Percentiles rank a stretch among this genome's conserved stretches.
Evolutionary conservation across 2,329 filamentous ascomycete species (phyloP).

Genomic region (Penicillium sp.): DNA sequence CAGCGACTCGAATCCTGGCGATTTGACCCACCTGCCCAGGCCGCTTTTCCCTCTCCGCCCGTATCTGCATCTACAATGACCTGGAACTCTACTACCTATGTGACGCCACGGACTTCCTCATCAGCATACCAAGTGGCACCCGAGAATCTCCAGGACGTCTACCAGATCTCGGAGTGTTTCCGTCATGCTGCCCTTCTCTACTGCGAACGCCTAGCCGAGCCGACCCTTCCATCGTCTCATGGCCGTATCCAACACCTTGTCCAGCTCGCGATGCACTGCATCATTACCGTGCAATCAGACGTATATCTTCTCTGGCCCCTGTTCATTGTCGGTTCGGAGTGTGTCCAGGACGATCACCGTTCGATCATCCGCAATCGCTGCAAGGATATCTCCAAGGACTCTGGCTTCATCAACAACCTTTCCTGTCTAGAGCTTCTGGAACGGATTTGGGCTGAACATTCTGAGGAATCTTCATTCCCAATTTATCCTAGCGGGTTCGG

Average conservation of each 20-base stretch:
- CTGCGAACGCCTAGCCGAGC: constrained; percentile 80
- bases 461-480: constrained; percentile 23
- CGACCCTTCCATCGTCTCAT: constrained; percentile 68
- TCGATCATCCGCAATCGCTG: constrained; percentile 76
- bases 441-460: constrained; percentile 66
- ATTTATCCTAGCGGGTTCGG: constrained; percentile 21
- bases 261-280: constrained; percentile 77
- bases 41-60: constrained; percentile 20
- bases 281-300: constrained; percentile 74
- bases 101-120: constrained; percentile 29
- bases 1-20: constrained; percentile 77
- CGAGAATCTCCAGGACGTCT: constrained; percentile 68
- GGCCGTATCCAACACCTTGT: constrained; percentile 81
- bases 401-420: constrained; percentile 91
- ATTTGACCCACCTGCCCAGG: constrained; percentile 52
- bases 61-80: constrained; percentile 17
- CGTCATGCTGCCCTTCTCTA: constrained; percentile 86
- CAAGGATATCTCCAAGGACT: constrained; percentile 80
- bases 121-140: constrained; percentile 43
- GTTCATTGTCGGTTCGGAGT: constrained; percentile 87
- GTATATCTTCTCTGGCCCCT: constrained; percentile 93
- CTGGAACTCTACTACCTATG: constrained; percentile 25
- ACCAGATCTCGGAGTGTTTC: constrained; percentile 85
- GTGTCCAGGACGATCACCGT: constrained; percentile 75
- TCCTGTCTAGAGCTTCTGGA: constrained; percentile 82